Percentiles rank a stretch among this genome's conserved stretches.
Conservation (phyloP, 2,329 filamentous ascomycete genomes). For the Aschersonia sp. region DNA sequence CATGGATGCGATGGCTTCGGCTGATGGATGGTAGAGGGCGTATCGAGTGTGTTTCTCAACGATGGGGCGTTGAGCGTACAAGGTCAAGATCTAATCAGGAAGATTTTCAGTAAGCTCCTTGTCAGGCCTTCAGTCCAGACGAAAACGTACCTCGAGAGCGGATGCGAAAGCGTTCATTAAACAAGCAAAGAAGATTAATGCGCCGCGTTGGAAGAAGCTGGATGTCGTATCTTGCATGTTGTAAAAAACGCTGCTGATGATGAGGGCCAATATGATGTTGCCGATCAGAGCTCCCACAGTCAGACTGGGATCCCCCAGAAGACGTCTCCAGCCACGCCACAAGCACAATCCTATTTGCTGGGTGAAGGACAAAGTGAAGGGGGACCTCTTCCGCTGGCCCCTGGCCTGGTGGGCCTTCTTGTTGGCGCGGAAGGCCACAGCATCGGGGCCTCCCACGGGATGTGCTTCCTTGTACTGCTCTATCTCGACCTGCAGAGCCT, state of each 20-base stretch:
- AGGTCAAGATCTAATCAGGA: slow-evolving; percentile 49
- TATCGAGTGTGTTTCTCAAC: slow-evolving; percentile 83
- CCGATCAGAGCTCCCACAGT: slow-evolving; percentile 54
- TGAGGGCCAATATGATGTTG: slow-evolving; percentile 62
- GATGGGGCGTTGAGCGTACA: slow-evolving; percentile 81
- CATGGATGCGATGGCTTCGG: slow-evolving; percentile 81
- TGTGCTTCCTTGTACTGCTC: slow-evolving; percentile 38
- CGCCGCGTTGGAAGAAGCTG: slow-evolving; percentile 67
- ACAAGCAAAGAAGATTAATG: slow-evolving; percentile 76
- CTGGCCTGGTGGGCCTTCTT: slow-evolving; percentile 40
- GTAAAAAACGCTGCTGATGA: slow-evolving; percentile 71
- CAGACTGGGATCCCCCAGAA: slow-evolving; percentile 62
- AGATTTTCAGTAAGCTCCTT: neutral
- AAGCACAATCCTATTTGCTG: slow-evolving; percentile 71
- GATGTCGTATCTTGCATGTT: slow-evolving; percentile 49
- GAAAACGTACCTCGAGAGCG: slow-evolving; percentile 47
- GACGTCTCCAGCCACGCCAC: slow-evolving; percentile 63
- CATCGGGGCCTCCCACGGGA: slow-evolving; percentile 40
- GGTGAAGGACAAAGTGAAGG: slow-evolving; percentile 64
- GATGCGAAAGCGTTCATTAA: slow-evolving; percentile 75
- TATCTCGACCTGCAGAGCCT: slow-evolving; percentile 36
- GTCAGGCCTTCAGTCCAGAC: neutral
- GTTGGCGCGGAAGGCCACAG: slow-evolving; percentile 39
- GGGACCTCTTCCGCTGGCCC: slow-evolving; percentile 51
- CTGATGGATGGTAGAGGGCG: slow-evolving; percentile 77